These are phyloP conservation scores for Hylodesmum podocarpum DNA, from an alignment of 306 rosid genomes.

Conservation along the genomic window DNA sequence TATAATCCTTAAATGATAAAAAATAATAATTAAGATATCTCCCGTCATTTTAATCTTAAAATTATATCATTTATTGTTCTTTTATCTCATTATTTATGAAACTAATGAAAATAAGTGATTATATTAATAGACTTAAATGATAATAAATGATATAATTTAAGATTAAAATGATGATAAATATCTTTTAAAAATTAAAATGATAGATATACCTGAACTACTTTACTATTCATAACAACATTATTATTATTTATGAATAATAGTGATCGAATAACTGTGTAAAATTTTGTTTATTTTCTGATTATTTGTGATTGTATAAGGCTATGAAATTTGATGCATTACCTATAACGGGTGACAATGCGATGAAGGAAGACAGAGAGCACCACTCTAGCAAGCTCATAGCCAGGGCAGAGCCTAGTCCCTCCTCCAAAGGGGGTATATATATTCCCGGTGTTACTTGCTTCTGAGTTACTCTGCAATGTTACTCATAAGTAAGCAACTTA, in stretches of 20 bases:
- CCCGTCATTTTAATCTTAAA: too few species aligned
- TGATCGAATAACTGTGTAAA: background rate
- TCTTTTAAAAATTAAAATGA: too few species aligned
- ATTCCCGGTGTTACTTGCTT: slow-evolving; percentile 42
- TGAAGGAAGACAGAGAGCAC: slow-evolving; percentile 92
- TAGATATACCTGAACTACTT: too few species aligned
- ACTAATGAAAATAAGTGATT: too few species aligned
- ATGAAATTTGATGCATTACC: slow-evolving; percentile 38
- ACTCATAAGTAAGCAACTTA: background rate
- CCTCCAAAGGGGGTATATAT: slow-evolving; percentile 93
- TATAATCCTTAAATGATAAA: too few species aligned
- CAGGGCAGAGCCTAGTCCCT: slow-evolving; percentile 89
- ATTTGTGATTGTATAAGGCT: background rate
- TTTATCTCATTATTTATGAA: too few species aligned
- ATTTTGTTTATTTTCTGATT: background rate
- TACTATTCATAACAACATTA: background rate
- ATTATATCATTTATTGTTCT: too few species aligned
- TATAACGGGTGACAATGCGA: slow-evolving; percentile 71
- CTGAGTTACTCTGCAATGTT: slow-evolving; percentile 52
- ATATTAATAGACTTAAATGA: too few species aligned
- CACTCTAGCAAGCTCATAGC: slow-evolving; percentile 90
- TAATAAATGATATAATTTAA: too few species aligned
- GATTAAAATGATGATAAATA: too few species aligned
- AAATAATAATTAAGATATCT: too few species aligned
- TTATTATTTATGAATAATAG: background rate